These are phyloP conservation scores for Neobulgaria alba DNA, from an alignment of 2,329 filamentous ascomycete genomes.

Conservation along the genomic window DNA sequence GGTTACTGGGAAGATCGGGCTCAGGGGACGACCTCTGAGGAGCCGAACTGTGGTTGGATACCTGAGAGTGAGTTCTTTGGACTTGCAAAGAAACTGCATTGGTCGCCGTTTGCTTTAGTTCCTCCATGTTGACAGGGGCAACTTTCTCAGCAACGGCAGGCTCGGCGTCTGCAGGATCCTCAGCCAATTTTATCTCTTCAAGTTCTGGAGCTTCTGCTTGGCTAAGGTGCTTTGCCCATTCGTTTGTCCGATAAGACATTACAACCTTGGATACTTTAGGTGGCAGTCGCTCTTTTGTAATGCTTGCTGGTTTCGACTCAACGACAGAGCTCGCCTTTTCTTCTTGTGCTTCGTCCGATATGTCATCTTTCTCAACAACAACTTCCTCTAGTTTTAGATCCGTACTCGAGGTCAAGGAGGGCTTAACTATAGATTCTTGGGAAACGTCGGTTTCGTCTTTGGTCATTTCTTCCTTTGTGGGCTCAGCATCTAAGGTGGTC, in stretches of 20 bases:
- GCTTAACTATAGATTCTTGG: slow-evolving; percentile 1
- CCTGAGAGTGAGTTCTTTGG: slow-evolving; percentile 15
- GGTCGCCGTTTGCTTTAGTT: slow-evolving; percentile 54
- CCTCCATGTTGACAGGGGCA: slow-evolving; percentile 54
- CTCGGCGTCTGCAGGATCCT: slow-evolving; percentile 29
- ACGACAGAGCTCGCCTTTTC: slow-evolving; percentile 19
- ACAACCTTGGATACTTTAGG: slow-evolving; percentile 67
- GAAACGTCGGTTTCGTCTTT: not conserved
- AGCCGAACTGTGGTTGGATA: slow-evolving; percentile 8
- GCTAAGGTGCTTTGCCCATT: slow-evolving; percentile 89
- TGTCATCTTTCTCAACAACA: not conserved
- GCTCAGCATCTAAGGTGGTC: not conserved
- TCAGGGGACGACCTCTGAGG: not conserved
- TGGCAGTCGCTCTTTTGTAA: slow-evolving; percentile 57
- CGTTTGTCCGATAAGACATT: slow-evolving; percentile 79
- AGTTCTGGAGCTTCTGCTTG: slow-evolving; percentile 64
- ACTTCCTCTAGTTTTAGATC: slow-evolving; percentile 15
- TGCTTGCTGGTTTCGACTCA: slow-evolving; percentile 36
- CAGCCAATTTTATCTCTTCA: slow-evolving; percentile 48
- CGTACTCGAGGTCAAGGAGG: slow-evolving; percentile 17
- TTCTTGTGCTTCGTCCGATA: slow-evolving; percentile 6
- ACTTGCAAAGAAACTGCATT: slow-evolving; percentile 10
- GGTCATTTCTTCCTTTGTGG: not conserved
- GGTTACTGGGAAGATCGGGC: slow-evolving; percentile 4
- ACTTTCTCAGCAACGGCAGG: slow-evolving; percentile 39